A percentile compares a stretch with the other conserved stretches of the same genome.
Evolutionary conservation across 768 basidiomycete genomes (phyloP).

Genomic region (Lentinula raphanica): DNA sequence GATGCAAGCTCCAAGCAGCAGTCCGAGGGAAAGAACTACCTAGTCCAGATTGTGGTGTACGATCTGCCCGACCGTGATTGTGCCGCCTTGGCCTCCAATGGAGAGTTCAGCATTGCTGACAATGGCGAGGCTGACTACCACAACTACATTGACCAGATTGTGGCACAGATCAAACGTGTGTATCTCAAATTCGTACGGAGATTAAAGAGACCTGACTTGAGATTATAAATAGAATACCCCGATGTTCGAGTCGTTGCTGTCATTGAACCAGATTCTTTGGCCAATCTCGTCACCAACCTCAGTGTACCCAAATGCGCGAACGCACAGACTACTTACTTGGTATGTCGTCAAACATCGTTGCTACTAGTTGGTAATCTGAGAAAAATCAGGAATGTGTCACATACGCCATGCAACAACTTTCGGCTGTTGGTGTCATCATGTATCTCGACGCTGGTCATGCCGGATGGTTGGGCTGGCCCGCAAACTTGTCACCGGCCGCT

Average conservation of each 20-base stretch:
- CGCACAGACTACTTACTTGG: constrained; percentile 49
- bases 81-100: constrained; percentile 59
- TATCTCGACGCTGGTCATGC: constrained; percentile 63
- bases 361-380: not conserved
- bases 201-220: not conserved
- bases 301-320: constrained; percentile 50
- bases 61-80: constrained; percentile 67
- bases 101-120: constrained; percentile 57
- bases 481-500: constrained; percentile 56
- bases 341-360: constrained; percentile 10
- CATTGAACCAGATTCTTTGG: constrained; percentile 63
- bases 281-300: constrained; percentile 66
- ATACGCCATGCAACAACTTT: constrained; percentile 54
- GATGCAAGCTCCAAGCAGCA: constrained; percentile 43
- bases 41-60: constrained; percentile 50
- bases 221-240: constrained; percentile 39
- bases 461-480: constrained; percentile 67
- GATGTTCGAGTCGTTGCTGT: constrained; percentile 60
- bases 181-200: not conserved
- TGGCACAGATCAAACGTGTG: constrained; percentile 49
- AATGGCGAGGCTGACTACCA: constrained; percentile 51
- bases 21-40: constrained; percentile 40
- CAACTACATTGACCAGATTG: constrained; percentile 57
- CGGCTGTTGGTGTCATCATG: constrained; percentile 50
- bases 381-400: constrained; percentile 35